These are phyloP conservation scores for Erigeron canadensis DNA, from an alignment of 129 eudicot genomes.

Conservation along the genomic window DNA sequence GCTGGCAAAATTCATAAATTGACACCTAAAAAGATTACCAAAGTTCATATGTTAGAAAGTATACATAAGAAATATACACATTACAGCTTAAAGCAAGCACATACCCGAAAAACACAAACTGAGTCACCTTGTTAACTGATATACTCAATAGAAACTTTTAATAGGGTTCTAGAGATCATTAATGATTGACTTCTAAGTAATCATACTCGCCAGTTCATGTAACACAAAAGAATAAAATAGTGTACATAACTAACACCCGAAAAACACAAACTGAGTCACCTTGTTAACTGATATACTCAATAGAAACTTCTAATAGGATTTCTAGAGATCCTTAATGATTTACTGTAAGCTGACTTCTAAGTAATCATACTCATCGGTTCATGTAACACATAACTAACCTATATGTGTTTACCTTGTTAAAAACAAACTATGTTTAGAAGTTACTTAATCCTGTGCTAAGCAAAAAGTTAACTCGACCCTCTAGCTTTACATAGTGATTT, in stretches of 20 bases:
- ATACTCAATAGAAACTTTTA: background rate
- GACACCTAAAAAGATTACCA: conserved; percentile 50
- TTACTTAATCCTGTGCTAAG: background rate
- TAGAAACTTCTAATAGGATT: background rate
- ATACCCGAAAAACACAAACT: background rate
- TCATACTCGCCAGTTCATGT: background rate
- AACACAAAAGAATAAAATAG: too few relatives aligned
- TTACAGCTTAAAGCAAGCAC: background rate
- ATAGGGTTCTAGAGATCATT: background rate
- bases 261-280: background rate
- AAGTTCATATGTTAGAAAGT: conserved; percentile 1
- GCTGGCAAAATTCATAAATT: conserved; percentile 78
- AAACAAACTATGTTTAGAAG: background rate
- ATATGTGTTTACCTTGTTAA: background rate
- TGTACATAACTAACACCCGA: too few relatives aligned
- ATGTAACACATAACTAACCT: background rate
- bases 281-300: background rate
- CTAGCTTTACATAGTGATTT: background rate
- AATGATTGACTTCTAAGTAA: background rate
- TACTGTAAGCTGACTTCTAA: background rate
- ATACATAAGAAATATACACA: background rate
- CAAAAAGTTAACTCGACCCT: conserved; percentile 1
- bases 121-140: background rate
- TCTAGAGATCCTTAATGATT: background rate
- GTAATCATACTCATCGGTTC: background rate